Evolutionary conservation across 495 filamentous ascomycete genomes (phyloP).

Genomic region (Neurospora intermedia): DNA sequence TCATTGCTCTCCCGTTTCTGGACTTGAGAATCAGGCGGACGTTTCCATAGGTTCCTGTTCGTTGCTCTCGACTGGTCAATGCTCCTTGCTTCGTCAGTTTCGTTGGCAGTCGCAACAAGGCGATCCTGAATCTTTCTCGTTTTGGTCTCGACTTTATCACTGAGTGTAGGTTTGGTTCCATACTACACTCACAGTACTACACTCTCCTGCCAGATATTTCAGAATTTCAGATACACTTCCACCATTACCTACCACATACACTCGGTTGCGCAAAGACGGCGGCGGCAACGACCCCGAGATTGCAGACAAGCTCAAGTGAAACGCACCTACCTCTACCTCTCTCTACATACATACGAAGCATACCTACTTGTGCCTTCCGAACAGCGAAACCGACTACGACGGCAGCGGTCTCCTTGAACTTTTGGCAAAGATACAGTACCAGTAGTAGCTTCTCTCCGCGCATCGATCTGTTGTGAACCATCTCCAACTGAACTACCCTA

Average conservation of each 20-base stretch:
- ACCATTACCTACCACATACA: too few relatives aligned
- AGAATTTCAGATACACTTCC: neutral
- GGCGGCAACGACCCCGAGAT: neutral
- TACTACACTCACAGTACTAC: too few relatives aligned
- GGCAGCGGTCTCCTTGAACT: neutral
- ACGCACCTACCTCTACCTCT: neutral
- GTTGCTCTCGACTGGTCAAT: neutral
- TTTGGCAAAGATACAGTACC: neutral
- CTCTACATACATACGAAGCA: neutral
- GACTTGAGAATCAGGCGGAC: neutral
- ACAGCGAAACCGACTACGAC: neutral
- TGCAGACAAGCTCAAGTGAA: neutral
- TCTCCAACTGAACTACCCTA: neutral
- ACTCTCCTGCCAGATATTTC: neutral
- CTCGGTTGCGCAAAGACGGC: neutral
- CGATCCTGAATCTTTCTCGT: too few relatives aligned
- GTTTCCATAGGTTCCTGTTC: neutral
- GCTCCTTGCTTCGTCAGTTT: neutral
- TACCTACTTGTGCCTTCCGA: neutral
- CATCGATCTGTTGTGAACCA: neutral
- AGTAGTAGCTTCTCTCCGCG: neutral
- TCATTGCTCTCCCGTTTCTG: neutral
- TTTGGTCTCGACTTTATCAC: neutral
- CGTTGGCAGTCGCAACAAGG: too few relatives aligned
- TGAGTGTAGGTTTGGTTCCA: too few relatives aligned